These are phyloP conservation scores for Eutrema heterophyllum DNA, from an alignment of 345 rosid species.

Conservation along the genomic window DNA sequence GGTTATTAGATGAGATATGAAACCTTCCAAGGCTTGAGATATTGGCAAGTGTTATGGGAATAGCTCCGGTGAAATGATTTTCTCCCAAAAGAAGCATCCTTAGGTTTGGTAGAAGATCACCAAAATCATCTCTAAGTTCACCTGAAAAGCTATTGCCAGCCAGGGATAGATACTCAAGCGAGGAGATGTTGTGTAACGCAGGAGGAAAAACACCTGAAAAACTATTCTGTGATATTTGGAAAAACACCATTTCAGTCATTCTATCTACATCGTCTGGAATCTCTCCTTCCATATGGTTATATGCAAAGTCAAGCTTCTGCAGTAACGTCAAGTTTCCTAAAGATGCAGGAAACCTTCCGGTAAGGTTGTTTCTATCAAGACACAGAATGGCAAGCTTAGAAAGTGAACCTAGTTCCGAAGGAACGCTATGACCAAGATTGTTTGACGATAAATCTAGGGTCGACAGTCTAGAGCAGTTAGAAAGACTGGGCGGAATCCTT, in stretches of 20 bases:
- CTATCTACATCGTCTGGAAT: slow-evolving; percentile 11
- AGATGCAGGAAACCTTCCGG: slow-evolving; percentile 13
- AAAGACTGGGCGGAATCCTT: slow-evolving; percentile 11
- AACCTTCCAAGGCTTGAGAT: slow-evolving; percentile 24
- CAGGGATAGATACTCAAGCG: slow-evolving; percentile 2
- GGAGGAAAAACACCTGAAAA: slow-evolving; percentile 32
- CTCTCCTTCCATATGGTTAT: slow-evolving; percentile 21
- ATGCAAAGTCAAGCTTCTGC: slow-evolving; percentile 8
- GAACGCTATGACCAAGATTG: neutral
- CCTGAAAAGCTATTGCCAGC: slow-evolving; percentile 14
- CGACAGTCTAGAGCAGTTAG: slow-evolving; percentile 14
- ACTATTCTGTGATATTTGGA: neutral
- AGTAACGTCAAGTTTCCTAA: slow-evolving; percentile 30
- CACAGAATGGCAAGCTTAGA: neutral
- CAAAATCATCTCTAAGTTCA: slow-evolving; percentile 16
- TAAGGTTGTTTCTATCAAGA: slow-evolving; percentile 4
- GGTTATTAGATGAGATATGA: slow-evolving; percentile 4
- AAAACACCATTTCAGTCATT: slow-evolving; percentile 10
- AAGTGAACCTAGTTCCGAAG: slow-evolving; percentile 20
- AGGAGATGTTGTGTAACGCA: slow-evolving; percentile 20
- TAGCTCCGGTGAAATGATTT: slow-evolving; percentile 18
- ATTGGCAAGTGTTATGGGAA: slow-evolving; percentile 21
- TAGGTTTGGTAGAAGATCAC: slow-evolving; percentile 24
- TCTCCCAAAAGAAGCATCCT: neutral
- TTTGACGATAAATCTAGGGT: slow-evolving; percentile 21